phyloP scores from a whole-genome alignment of 345 rosid species.

The Aquilaria sinensis region DNA sequence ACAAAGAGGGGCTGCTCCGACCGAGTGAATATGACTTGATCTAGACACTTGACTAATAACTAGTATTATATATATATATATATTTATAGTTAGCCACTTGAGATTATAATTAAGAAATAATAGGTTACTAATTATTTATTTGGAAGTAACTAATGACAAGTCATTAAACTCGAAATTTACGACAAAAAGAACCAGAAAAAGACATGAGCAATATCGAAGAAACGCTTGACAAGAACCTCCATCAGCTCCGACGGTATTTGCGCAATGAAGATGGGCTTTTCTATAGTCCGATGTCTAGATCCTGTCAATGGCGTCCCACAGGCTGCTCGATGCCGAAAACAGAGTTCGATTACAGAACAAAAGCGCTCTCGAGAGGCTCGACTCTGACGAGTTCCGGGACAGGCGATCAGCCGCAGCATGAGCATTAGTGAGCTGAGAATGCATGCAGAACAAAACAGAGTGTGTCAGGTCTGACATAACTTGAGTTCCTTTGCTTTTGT shows the following conservation, averaged over 20 bases:
- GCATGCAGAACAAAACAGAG: conserved; percentile 14
- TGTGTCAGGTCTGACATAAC: conserved; percentile 6
- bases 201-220: conserved; percentile 13
- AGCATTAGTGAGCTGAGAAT: conserved; percentile 7
- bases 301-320: conserved; percentile 13
- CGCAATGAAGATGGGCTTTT: not conserved
- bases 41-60: no score
- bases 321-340: conserved; percentile 10
- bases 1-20: no score
- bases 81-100: no score
- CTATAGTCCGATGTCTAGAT: conserved; percentile 10
- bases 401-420: conserved; percentile 11
- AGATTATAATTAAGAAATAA: no score
- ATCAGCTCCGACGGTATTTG: conserved; percentile 6
- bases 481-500: conserved; percentile 1
- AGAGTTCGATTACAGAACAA: conserved; percentile 3
- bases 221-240: conserved; percentile 12
- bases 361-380: not conserved
- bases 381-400: not conserved
- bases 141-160: no score
- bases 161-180: no score
- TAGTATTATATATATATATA: no score
- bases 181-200: no score
- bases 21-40: no score
- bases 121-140: no score